Evolutionary conservation across 208 protist genomes (phyloP), one percentile per base, ranked within the genome.

Genomic region (Acanthamoeba polyphaga): DNA sequence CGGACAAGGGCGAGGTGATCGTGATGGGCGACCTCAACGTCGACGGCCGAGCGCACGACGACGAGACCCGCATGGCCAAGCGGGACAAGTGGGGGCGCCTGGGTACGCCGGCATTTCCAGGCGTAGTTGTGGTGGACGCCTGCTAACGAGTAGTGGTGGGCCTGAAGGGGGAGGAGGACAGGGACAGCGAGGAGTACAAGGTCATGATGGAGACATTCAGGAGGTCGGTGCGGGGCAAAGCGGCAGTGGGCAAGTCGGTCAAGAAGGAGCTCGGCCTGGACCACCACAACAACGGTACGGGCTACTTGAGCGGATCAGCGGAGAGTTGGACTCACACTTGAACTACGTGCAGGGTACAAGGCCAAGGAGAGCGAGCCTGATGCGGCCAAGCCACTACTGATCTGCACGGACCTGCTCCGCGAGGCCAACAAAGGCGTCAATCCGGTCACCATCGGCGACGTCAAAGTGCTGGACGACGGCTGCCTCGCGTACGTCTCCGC

Each of bases 21-120:
- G 49, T 93, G 27, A 93, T 78, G 58, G 88, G 88, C 7, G 88
- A 93, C 34, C 66, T 93, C n/a, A 93, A 93, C 49, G 88, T 93
- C 0, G 88, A 93, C 24, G 88, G 64, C 15, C 9, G 88, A 7
- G 88, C 88, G 7, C 58, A 93, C 43, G 66, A 93, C 19, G 88
- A 93, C 17, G 51, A 93, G 32, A 5, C 38, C 62, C 22, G 88
- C 9, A 32, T 66, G 38, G 29, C 43, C 29, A 93, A 53, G 46
- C n/a, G 88, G 7, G 66, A 93, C 62, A 74, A 51, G 34, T 78
- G n/a, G 88, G 88, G 88, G 64, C 15, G 7, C 24, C 19, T 93
- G 88, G 88, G 74, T 82, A 51, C 70, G 51, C 24, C 38, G 34
- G 27, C 22, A 29, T n/a, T n/a, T n/a, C n/a, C n/a, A n/a, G n/a